Base-by-base conservation (phyloP, 2,329 filamentous ascomycete genomes). In the Colletotrichum australisinense region DNA sequence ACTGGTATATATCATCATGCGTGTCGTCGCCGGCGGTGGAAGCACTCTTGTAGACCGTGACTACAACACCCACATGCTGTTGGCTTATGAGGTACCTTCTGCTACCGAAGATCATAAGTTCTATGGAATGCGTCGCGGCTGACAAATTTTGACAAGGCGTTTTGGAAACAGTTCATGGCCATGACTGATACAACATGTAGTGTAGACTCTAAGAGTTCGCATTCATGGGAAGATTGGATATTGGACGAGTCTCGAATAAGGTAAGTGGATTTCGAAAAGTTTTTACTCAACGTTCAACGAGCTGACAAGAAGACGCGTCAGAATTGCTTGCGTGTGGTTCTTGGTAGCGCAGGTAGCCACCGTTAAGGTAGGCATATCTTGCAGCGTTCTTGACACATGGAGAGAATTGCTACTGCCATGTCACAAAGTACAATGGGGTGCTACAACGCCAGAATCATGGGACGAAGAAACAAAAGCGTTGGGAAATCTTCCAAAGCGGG, bases 1-100 rank as follows among this genome's bases (percentile, higher is more conserved):
- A 14, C 2, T 74, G 9, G 72, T 74, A 4, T 74, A 74, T 35
- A 65, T 74, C 49, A 74, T 65, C 9, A 74, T 74, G 72, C 63
- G 72, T 9, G 26, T 72, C 9, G 63, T 74, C 11, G 69, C 68
- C 32, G 59, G 69, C 19, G 64, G 57, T 9, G 38, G n/a, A 7
- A 12, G 28, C 12, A 16, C 35, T 5, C 5, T 19, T 11, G 57
- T 62, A 16, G 9, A 60, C 42, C 35, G 58, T 5, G 42, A 72
- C 2, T 71, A 70, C n/a, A 71, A 71, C 4, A 53, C 42, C 4
- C n/a, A 28, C 7, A 68, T 74, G 63, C 38, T 74, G n/a, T 26
- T 64, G 3, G 63, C 69, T 26, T 72, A 72, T 55, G 38, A 56
- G 63, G 69, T 74, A 28, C 24, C 14, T 42, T 42, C 14, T 42